Base-by-base conservation (phyloP, 257 asterid species). In the Gentiana dahurica region DNA sequence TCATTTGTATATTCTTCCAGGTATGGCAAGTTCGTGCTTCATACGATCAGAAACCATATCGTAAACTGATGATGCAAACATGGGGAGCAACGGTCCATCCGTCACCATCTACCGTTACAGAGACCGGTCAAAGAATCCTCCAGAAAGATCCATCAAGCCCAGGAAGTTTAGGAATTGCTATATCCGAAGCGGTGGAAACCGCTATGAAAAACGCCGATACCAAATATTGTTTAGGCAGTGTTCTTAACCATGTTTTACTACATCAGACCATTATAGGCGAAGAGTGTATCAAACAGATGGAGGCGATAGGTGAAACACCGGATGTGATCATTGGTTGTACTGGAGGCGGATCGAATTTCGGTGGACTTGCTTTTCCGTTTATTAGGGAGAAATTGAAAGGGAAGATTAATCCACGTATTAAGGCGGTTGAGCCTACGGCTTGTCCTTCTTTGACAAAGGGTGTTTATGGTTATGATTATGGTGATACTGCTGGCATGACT, bases 81-180 rank as follows among this genome's bases (percentile, higher is more conserved):
- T 91, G 96, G 94, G 98, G 96, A 8, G 98, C 96, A 8, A 76
- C 73, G 69, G 96, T 87, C n/a, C 96, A 91, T 68, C 94, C 96
- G 52, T 91, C 98, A 9, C 96, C 98, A 49, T 91, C 98, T 15
- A 63, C 0, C 12, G 13, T 85, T 38, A 91, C 96, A 0, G 85
- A 85, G 75, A 61, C 89, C 1, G 98, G 96, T 55, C 74, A 72
- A 37, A 64, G 63, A 49, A 69, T 91, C 15, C 96, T 87, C 12
- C 77, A 69, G 53, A 37, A 66, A 35, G 85, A 91, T 55, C 86
- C 95, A 39, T 76, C 58, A 10, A 91, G 86, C 77, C 95, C 96
- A 0, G 95, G 98, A 35, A 91, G 98, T 74, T 65, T 91, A 72
- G 96, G 98, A 58, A 91, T 91, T 33, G 96, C 98, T 5, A 91